Base-by-base conservation (phyloP, 2,329 filamentous ascomycete genomes). In the Amesomyces nigricolor region DNA sequence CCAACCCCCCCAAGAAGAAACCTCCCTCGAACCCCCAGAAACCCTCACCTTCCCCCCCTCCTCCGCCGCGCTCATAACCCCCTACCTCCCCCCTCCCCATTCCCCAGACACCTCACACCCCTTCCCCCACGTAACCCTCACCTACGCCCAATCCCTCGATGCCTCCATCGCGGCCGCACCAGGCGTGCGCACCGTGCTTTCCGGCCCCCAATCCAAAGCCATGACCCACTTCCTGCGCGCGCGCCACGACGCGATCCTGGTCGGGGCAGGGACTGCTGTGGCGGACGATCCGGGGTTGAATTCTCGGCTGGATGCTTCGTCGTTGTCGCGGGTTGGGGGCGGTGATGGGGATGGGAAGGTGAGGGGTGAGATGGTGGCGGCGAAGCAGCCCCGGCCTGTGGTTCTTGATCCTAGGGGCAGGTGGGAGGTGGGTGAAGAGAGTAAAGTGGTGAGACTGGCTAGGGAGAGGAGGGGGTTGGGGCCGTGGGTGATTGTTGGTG, bases 151-250 rank as follows among this genome's bases (percentile, higher is more conserved):
- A 6, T 96, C 91, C 4, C 85, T 99, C 62, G 92, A 97, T 73
- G 86, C 87, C 40, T 82, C 85, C 52, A 78, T 95, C 49, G 82
- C 91, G 1, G 78, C 92, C 29, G 78, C 85, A 0, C 89, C 90
- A 0, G 91, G 91, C 13, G 77, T 83, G n/a, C 88, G 87, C 62
- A 97, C 92, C 2, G 77, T 81, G 0, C 80, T 97, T 13, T 97
- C 92, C 1, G 91, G 91, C 3, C 81, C 87, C 0, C 78, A 85
- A 60, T 89, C 89, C 38, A 96, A 96, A 71, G 81, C 88, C 51
- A 95, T 97, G 89, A 96, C 92, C 0, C 92, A 97, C 71, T 89
- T 88, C 68, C 80, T 97, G 29, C 88, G 92, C 64, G 85, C 86
- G 11, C 81, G 79, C 14, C 91, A 97, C 72, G 83, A 88, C 60